Percentiles rank a stretch among this genome's conserved stretches.
phyloP scores from a whole-genome alignment of 192 early-diverging fungal genomes.

The Haplosporangium gracile region DNA sequence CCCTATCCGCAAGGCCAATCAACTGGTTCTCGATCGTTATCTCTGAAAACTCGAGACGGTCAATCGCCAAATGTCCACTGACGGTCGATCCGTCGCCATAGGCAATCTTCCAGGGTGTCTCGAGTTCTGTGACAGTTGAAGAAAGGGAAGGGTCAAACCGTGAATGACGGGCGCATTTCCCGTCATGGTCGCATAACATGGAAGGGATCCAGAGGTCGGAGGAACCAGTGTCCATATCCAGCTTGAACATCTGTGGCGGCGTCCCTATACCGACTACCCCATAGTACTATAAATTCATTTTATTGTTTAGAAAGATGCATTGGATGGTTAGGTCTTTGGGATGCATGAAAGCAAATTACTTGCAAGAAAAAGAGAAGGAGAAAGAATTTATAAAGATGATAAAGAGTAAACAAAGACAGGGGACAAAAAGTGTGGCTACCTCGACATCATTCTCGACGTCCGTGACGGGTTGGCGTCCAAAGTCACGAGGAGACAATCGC shows the following conservation, averaged over 20 bases:
- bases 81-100: conserved; percentile 64
- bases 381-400: neutral
- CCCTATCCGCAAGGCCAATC: conserved; percentile 71
- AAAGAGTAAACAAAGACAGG: neutral
- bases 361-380: neutral
- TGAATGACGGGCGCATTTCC: conserved; percentile 24
- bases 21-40: conserved; percentile 68
- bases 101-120: conserved; percentile 50
- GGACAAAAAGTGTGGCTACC: neutral
- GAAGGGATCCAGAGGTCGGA: conserved; percentile 76
- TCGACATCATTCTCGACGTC: conserved; percentile 60
- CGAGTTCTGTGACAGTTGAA: conserved; percentile 23
- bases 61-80: conserved; percentile 50
- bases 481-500: conserved; percentile 30
- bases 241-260: conserved; percentile 75
- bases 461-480: conserved; percentile 47
- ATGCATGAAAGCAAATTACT: neutral
- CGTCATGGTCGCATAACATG: conserved; percentile 20
- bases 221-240: conserved; percentile 81
- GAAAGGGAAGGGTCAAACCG: conserved; percentile 42
- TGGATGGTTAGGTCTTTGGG: neutral
- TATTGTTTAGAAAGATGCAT: neutral
- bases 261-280: conserved; percentile 74
- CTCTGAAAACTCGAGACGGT: conserved; percentile 70
- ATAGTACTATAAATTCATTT: conserved; percentile 67